Evolutionary conservation across 805 yeast genomes (phyloP).

Genomic region (Schwanniomyces pseudopolymorphus): DNA sequence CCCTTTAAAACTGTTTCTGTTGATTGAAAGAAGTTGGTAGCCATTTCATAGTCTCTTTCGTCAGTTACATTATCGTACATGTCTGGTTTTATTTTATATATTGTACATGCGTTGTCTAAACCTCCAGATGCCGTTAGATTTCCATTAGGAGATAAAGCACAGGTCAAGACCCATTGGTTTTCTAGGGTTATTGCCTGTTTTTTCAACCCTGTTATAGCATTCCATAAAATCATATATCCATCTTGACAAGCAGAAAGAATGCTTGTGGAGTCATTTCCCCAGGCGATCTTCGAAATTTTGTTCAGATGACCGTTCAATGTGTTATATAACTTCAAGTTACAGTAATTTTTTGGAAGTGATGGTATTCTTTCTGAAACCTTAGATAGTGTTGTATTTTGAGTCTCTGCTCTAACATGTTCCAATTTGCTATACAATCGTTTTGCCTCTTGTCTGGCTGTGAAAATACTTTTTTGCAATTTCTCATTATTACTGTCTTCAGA

Average conservation of each 20-base stretch:
- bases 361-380: slow-evolving; percentile 37
- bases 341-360: slow-evolving; percentile 25
- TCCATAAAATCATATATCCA: slow-evolving; percentile 85
- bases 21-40: slow-evolving; percentile 18
- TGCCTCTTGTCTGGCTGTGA: slow-evolving; percentile 44
- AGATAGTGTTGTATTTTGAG: slow-evolving; percentile 46
- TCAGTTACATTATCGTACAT: slow-evolving; percentile 5
- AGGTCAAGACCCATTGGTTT: slow-evolving; percentile 75
- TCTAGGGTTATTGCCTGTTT: slow-evolving; percentile 68
- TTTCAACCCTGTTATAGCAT: slow-evolving; percentile 68
- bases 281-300: slow-evolving; percentile 66
- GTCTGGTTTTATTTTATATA: slow-evolving; percentile 45
- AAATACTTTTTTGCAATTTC: slow-evolving; percentile 11
- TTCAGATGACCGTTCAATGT: slow-evolving; percentile 66
- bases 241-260: slow-evolving; percentile 81
- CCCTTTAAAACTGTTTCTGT: slow-evolving; percentile 65
- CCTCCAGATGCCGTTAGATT: slow-evolving; percentile 78
- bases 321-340: slow-evolving; percentile 29
- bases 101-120: slow-evolving; percentile 72
- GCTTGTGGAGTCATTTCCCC: slow-evolving; percentile 63
- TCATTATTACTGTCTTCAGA: background rate
- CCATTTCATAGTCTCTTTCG: slow-evolving; percentile 8
- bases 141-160: slow-evolving; percentile 71
- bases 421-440: slow-evolving; percentile 49
- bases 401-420: slow-evolving; percentile 39